These are phyloP conservation scores for Stevia rebaudiana DNA, from an alignment of 140 eudicot genomes.

Conservation along the genomic window DNA sequence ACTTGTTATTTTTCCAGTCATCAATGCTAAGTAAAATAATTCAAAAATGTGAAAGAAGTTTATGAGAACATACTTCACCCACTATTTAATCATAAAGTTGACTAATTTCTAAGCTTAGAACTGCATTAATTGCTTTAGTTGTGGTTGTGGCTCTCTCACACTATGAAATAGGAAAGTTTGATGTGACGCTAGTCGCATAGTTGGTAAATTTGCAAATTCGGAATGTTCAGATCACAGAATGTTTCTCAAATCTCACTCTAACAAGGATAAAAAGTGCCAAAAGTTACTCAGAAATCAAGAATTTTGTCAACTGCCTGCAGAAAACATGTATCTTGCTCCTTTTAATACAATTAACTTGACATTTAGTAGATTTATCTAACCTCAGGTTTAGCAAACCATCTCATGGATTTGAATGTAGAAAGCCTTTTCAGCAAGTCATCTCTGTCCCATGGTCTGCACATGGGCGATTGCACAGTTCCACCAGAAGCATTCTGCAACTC, in stretches of 20 bases:
- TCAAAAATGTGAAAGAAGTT: background rate
- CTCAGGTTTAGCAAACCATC: slow-evolving; percentile 98
- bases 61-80: background rate
- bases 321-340: background rate
- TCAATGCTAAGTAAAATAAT: background rate
- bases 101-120: background rate
- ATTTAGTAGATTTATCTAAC: slow-evolving; percentile 30
- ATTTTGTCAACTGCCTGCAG: background rate
- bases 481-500: slow-evolving; percentile 26
- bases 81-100: background rate
- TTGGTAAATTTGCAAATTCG: background rate
- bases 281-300: background rate
- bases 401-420: slow-evolving; percentile 94
- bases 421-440: slow-evolving; percentile 66
- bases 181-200: background rate
- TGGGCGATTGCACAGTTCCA: slow-evolving; percentile 36
- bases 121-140: background rate
- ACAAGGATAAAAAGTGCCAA: background rate
- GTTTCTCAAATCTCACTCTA: background rate
- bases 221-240: background rate
- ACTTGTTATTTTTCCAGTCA: background rate
- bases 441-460: slow-evolving; percentile 92
- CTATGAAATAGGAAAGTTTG: background rate
- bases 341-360: background rate
- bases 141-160: background rate